Percentiles rank a stretch among this genome's conserved stretches.
Evolutionary conservation across 2,329 filamentous ascomycete species (phyloP).

Genomic region (Erysiphe pulchra): DNA sequence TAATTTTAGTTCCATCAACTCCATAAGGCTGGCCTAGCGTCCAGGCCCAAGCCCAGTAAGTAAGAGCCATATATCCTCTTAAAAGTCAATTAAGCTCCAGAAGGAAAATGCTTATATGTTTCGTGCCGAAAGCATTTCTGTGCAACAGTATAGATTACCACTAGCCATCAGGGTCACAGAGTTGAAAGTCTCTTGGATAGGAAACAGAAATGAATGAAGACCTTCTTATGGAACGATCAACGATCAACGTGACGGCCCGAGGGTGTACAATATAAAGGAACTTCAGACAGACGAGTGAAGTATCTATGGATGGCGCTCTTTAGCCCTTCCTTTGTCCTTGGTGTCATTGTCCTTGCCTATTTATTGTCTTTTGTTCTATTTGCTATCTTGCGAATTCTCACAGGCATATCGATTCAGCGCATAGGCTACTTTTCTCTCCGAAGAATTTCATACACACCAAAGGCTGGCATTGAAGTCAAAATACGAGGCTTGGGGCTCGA

Average conservation of each 20-base stretch:
- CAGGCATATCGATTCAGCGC: slow-evolving; percentile 84
- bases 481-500: slow-evolving; percentile 71
- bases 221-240: background rate
- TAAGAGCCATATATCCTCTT: too few relatives aligned
- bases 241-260: background rate
- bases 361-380: slow-evolving; percentile 82
- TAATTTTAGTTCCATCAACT: too few relatives aligned
- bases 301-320: slow-evolving; percentile 30
- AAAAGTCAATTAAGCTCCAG: too few relatives aligned
- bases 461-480: slow-evolving; percentile 72
- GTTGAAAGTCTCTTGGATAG: background rate
- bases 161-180: background rate
- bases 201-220: background rate
- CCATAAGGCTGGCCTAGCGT: too few relatives aligned
- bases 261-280: background rate
- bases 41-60: too few relatives aligned
- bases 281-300: background rate
- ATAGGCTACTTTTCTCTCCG: slow-evolving; percentile 81
- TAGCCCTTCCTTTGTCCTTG: slow-evolving; percentile 62
- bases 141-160: background rate
- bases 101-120: background rate
- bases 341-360: slow-evolving; percentile 65
- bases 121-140: background rate
- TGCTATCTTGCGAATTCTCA: slow-evolving; percentile 73
- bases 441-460: slow-evolving; percentile 69